Conservation (phyloP, 371 early-diverging fungal genomes). For the Haplosporangium sp. region DNA sequence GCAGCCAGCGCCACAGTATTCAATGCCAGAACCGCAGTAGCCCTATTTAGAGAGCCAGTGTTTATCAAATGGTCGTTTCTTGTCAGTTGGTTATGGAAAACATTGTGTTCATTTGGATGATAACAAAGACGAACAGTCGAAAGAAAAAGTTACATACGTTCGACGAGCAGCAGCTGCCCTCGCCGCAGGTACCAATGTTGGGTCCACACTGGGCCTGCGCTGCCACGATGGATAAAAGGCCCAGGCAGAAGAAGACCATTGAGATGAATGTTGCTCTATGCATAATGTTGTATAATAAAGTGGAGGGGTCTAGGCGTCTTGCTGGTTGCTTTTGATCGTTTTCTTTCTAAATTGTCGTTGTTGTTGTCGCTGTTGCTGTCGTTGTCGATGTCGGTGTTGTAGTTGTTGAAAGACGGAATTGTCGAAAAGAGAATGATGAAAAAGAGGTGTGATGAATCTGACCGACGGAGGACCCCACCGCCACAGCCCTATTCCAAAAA, state of each 20-base stretch:
- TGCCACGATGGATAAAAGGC: conserved; percentile 21
- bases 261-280: conserved; percentile 17
- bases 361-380: no score
- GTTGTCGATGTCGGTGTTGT: no score
- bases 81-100: neutral
- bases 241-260: conserved; percentile 19
- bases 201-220: conserved; percentile 36
- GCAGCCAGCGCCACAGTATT: conserved; percentile 41
- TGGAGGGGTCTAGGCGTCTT: no score
- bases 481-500: no score
- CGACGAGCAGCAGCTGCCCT: conserved; percentile 23
- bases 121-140: neutral
- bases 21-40: conserved; percentile 17
- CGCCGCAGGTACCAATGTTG: neutral
- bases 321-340: no score
- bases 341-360: no score
- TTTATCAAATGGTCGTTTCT: neutral
- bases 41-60: conserved; percentile 12
- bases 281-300: conserved; percentile 2
- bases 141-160: conserved; percentile 16
- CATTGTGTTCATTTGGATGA: neutral
- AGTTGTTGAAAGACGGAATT: no score
- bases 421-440: no score
- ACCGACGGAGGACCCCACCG: no score
- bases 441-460: no score